A percentile compares a stretch with the other conserved stretches of the same genome.
Evolutionary conservation across 805 yeast genomes (phyloP).

Genomic region (Ogataea pilisensis): DNA sequence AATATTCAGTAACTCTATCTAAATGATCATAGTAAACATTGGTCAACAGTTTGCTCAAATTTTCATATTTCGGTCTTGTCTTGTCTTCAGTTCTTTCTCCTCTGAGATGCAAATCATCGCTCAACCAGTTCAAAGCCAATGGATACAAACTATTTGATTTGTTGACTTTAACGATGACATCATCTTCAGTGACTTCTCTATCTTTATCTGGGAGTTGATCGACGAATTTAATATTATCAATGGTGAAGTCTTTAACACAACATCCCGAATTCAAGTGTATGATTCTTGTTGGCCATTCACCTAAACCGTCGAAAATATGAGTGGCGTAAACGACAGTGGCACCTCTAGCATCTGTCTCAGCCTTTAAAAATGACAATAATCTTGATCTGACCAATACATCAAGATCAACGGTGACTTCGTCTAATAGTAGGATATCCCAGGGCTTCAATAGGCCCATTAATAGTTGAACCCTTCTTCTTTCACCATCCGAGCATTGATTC

Average conservation of each 20-base stretch:
- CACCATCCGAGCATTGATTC: slow-evolving; percentile 92
- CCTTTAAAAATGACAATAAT: slow-evolving; percentile 61
- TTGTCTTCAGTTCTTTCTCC: slow-evolving; percentile 50
- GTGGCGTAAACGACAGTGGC: slow-evolving; percentile 90
- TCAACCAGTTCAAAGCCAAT: slow-evolving; percentile 65
- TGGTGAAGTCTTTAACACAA: slow-evolving; percentile 35
- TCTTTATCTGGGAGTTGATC: slow-evolving; percentile 18
- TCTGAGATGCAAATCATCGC: slow-evolving; percentile 45
- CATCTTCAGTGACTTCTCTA: slow-evolving; percentile 11
- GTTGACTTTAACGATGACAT: slow-evolving; percentile 32
- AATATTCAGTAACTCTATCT: slow-evolving; percentile 44
- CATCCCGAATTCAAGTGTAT: slow-evolving; percentile 73
- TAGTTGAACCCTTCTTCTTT: slow-evolving; percentile 88
- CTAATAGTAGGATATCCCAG: slow-evolving; percentile 82
- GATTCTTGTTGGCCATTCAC: slow-evolving; percentile 83
- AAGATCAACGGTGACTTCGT: slow-evolving; percentile 94
- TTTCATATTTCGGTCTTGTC: slow-evolving; percentile 51
- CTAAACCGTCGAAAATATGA: slow-evolving; percentile 93
- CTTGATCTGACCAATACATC: slow-evolving; percentile 87
- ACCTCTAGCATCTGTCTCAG: slow-evolving; percentile 66
- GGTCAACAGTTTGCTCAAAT: slow-evolving; percentile 39
- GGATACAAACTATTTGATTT: slow-evolving; percentile 62
- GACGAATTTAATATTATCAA: slow-evolving; percentile 31
- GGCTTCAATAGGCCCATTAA: slow-evolving; percentile 91
- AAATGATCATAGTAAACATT: slow-evolving; percentile 41